Base-by-base conservation (phyloP, 495 filamentous ascomycete species). In the Hypoxylon perforatum region DNA sequence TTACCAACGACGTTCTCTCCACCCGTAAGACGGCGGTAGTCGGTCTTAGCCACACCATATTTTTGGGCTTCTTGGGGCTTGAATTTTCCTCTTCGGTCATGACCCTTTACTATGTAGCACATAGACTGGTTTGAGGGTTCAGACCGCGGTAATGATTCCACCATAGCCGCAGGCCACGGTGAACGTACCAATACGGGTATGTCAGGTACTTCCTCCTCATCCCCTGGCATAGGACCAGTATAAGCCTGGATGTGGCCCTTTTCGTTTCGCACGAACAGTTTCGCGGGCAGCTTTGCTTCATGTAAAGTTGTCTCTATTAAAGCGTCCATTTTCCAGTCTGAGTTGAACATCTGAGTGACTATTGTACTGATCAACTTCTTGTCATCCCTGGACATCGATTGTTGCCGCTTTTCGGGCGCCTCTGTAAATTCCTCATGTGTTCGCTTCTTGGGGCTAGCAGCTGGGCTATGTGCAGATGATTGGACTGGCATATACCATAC, bases 291-390 rank as follows among this genome's bases (percentile, higher is more conserved):
- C 44, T 83, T 77, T 35, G 92, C 91, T 14, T 92, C 75, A 2
- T 82, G 78, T 45, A 96, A 78, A 5, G 81, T 85, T 21, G 80
- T 86, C 66, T 91, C 87, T 7, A 84, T 61, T 9, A 97, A 77
- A 1, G 85, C 76, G 65, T 96, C 92, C 58, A 91, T 77, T 10
- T 77, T 83, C 91, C 92, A 95, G 38, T 83, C 72, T 0, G 91
- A 93, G 63, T 91, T 80, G 69, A 96, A 97, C 93, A 97, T 97
- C 67, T 89, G 83, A 1, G 80, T 78, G 12, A 96, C 87, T 22
- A 94, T 77, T 0, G 79, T 75, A 50, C 89, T 82, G 7, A 85
- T 80, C 14, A 89, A 74, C 51, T 85, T 62, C 48, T 86, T 80
- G 65, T 85, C 75, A 30, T 74, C n/a, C n/a, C n/a, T n/a, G n/a